phyloP scores from a whole-genome alignment of 345 rosid species.

The Laguncularia racemosa region DNA sequence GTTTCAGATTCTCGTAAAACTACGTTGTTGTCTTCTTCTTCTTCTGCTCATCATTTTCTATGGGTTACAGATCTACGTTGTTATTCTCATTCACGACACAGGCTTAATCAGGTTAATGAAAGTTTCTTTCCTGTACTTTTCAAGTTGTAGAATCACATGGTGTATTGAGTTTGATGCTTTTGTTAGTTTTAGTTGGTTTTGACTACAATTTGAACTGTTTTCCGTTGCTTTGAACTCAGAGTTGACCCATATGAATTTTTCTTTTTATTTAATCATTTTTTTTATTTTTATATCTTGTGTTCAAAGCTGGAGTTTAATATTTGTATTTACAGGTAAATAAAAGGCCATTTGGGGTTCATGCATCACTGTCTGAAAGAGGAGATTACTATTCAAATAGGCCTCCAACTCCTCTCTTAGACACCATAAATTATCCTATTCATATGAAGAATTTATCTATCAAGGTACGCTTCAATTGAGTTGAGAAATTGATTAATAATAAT shows the following conservation, averaged over 20 bases:
- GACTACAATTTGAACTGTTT: not conserved
- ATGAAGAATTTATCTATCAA: conserved; percentile 85
- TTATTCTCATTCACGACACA: conserved; percentile 22
- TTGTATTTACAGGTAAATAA: conserved; percentile 38
- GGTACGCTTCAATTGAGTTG: conserved; percentile 23
- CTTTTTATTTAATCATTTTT: not conserved
- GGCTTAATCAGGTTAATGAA: conserved; percentile 30
- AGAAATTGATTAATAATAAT: no score
- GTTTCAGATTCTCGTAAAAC: conserved; percentile 32
- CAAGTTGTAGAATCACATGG: not conserved
- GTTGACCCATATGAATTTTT: no score
- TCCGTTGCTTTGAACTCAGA: no score
- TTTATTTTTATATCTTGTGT: not conserved
- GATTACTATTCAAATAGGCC: conserved; percentile 72
- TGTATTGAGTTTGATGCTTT: not conserved
- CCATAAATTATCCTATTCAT: conserved; percentile 87
- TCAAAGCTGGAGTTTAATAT: no score
- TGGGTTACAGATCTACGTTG: conserved; percentile 37
- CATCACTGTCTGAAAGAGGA: conserved; percentile 70
- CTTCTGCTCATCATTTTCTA: conserved; percentile 38
- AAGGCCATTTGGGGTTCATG: conserved; percentile 42
- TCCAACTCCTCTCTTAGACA: conserved; percentile 89
- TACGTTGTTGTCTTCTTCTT: conserved; percentile 18
- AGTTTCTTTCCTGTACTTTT: not conserved
- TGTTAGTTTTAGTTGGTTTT: not conserved